Evolutionary conservation across 495 filamentous ascomycete genomes (phyloP).

Genomic region (Aspergillus campestris): DNA sequence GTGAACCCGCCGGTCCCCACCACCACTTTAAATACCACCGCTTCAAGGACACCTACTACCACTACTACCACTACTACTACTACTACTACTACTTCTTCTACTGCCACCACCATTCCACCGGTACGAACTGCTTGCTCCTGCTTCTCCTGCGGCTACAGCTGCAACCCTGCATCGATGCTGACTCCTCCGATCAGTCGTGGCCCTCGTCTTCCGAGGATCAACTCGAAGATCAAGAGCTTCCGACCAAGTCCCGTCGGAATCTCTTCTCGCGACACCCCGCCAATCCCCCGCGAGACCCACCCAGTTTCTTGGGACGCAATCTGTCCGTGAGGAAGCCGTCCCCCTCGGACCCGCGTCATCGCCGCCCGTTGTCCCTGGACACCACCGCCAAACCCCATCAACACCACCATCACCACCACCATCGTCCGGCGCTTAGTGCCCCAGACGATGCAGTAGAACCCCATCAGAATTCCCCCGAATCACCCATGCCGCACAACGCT

Average conservation of each 20-base stretch:
- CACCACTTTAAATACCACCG: too few species aligned
- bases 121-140: constrained; percentile 9
- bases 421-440: constrained; percentile 6
- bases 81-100: not conserved
- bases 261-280: constrained; percentile 17
- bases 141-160: constrained; percentile 3
- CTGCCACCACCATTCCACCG: constrained; percentile 6
- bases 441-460: constrained; percentile 9
- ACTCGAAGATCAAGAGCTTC: constrained; percentile 9
- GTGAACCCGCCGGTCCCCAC: too few species aligned
- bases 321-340: constrained; percentile 9
- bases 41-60: too few species aligned
- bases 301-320: constrained; percentile 10
- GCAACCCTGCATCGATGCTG: constrained; percentile 13
- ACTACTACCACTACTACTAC: too few species aligned
- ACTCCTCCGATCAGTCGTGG: constrained; percentile 13
- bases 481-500: constrained; percentile 16
- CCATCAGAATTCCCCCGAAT: constrained; percentile 16
- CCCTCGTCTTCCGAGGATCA: constrained; percentile 8
- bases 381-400: constrained; percentile 4
- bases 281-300: constrained; percentile 7
- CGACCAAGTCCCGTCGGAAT: constrained; percentile 12
- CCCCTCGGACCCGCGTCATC: constrained; percentile 4
- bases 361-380: constrained; percentile 8
- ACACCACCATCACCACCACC: constrained; percentile 10